phyloP scores from a whole-genome alignment of 2,329 filamentous ascomycete species.

The Aureobasidium lini region DNA sequence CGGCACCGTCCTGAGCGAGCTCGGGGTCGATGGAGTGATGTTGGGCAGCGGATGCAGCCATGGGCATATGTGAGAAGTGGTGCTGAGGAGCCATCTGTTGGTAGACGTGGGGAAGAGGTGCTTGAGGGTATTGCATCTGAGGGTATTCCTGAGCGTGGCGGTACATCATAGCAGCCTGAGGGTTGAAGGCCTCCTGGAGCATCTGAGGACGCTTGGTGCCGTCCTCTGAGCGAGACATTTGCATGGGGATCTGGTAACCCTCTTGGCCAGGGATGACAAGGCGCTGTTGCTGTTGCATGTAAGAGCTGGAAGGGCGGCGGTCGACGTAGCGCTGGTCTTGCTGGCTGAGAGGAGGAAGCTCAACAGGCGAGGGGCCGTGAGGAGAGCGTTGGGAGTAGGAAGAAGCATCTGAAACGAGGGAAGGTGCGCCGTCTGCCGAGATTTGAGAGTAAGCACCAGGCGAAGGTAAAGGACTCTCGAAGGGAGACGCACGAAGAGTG shows the following conservation, averaged over 20 bases:
- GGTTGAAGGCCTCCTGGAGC: slow-evolving; percentile 29
- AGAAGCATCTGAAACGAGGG: slow-evolving; percentile 60
- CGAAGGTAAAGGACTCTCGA: slow-evolving; percentile 55
- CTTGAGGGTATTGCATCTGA: slow-evolving; percentile 17
- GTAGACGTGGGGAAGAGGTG: slow-evolving; percentile 17
- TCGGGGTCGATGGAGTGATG: slow-evolving; percentile 21
- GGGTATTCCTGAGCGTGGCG: slow-evolving; percentile 19
- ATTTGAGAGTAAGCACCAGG: slow-evolving; percentile 55
- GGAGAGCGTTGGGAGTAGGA: slow-evolving; percentile 40
- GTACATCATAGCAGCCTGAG: slow-evolving; percentile 17
- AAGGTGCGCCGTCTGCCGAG: slow-evolving; percentile 56
- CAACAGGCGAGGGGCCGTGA: slow-evolving; percentile 38
- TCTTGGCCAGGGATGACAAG: slow-evolving; percentile 28
- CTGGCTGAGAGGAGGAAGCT: slow-evolving; percentile 33
- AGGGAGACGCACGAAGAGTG: slow-evolving; percentile 22
- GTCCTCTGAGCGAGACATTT: slow-evolving; percentile 24
- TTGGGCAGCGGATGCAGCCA: slow-evolving; percentile 15
- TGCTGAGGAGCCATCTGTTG: slow-evolving; percentile 24
- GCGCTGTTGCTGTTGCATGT: slow-evolving; percentile 14
- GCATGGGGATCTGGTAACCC: slow-evolving; percentile 23
- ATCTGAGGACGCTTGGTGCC: slow-evolving; percentile 23
- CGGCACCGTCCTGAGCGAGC: slow-evolving; percentile 20
- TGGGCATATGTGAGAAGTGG: slow-evolving; percentile 16
- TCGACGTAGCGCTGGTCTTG: slow-evolving; percentile 17
- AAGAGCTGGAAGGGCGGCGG: slow-evolving; percentile 22